phyloP scores from a whole-genome alignment of 2,329 filamentous ascomycete species.

The Alternaria conjuncta region DNA sequence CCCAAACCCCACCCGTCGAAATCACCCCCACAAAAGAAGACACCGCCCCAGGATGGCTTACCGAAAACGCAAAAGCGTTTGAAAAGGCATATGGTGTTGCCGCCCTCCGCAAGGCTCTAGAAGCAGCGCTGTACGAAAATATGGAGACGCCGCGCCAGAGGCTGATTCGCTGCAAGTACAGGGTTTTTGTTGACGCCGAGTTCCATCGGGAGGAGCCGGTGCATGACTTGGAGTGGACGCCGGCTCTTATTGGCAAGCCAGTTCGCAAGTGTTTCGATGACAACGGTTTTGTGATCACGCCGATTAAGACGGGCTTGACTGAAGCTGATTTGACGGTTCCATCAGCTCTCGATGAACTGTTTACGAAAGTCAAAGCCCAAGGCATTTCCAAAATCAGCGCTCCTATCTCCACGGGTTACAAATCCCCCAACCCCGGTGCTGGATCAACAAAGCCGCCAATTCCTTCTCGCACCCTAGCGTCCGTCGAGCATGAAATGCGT shows the following conservation, averaged over 20 bases:
- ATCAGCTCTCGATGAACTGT: background rate
- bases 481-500: background rate
- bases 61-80: background rate
- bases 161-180: background rate
- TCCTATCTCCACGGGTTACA: background rate
- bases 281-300: background rate
- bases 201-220: background rate
- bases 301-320: background rate
- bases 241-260: background rate
- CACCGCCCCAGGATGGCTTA: background rate
- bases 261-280: background rate
- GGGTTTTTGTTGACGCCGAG: constrained; percentile 1
- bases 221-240: background rate
- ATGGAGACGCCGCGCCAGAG: constrained; percentile 12
- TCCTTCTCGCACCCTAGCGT: background rate
- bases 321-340: background rate
- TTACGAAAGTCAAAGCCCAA: background rate
- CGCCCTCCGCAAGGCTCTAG: background rate
- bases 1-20: background rate
- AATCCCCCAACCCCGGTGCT: background rate
- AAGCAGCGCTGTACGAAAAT: constrained; percentile 1
- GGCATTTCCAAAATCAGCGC: background rate
- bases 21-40: background rate
- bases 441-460: too few relatives aligned
- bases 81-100: background rate